Evolutionary conservation across 495 filamentous ascomycete species (phyloP), one percentile per base, ranked within the genome.

Genomic region (Lasiosphaeria hispida): DNA sequence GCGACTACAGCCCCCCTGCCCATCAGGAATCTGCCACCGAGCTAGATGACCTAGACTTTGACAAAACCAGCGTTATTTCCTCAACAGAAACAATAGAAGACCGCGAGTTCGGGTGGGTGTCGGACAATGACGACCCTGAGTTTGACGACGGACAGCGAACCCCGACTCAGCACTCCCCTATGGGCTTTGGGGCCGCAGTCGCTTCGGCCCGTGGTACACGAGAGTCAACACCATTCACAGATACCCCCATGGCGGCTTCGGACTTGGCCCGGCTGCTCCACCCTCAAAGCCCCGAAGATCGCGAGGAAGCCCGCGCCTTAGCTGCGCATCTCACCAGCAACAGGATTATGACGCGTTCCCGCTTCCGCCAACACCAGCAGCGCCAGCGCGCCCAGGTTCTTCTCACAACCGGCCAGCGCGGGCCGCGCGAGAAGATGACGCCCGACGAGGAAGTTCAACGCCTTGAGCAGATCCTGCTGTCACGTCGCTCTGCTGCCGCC

Each of bases 241-340:
- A 92, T 53, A 77, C 80, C 5, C 76, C 83, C 10, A 73, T 92
- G n/a, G 85, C 87, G 49, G 75, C 87, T 38, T 66, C 75, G 23
- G 84, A 86, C 49, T 81, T 98, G 10, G 88, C 93, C 7, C 79
- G 82, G n/a, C 84, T 97, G 0, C 85, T 98, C 1, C 81, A 96
- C 63, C 95, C 95, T 0, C 83, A 84, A 47, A 88, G 83, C 40
- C 77, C 83, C 0, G 88, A 92, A 54, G 87, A 92, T 53, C 82
- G 85, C 38, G 82, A 89, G 37, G 89, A 96, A 69, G 94, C 95
- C 2, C 82, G 83, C 34, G 80, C 93, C 9, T 81, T 97, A 2
- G 87, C 93, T 10, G 87, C 89, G 1, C 93, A 93, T 68, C 81
- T 98, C 10, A 73, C 77, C 14, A 83, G 82, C 49, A 73, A 83